Base-by-base conservation (phyloP, 352 stramenopile species). In the Phytophthora tentaculata region DNA sequence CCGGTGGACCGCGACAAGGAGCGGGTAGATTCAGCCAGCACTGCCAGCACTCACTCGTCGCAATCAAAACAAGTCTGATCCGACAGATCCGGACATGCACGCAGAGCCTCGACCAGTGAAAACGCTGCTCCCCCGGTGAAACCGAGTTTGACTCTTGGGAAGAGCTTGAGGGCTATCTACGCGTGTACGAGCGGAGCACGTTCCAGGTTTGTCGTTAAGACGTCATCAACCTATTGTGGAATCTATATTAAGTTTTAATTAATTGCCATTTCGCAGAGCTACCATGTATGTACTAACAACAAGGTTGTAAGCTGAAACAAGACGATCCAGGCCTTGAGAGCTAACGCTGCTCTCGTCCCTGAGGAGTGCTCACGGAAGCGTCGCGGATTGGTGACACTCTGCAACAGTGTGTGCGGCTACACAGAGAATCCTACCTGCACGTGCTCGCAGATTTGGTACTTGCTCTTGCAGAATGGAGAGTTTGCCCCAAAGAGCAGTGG, bases 211-310 rank as follows among this genome's bases (percentile, higher is more conserved):
- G 41, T 47, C 22, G 5, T 22, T 50, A 17, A 32, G 8, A 3
- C 41, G 39, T 22, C 14, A n/a, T n/a, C n/a, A n/a, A n/a, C n/a
- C n/a, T 26, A 6, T 47, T n/a, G n/a, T n/a, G 10, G n/a, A n/a
- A n/a, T n/a, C n/a, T n/a, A n/a, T n/a, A n/a, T n/a, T n/a, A n/a
- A n/a, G n/a, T n/a, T n/a, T n/a, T n/a, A n/a, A n/a, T n/a, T n/a
- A n/a, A n/a, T n/a, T n/a, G n/a, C n/a, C n/a, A n/a, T n/a, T n/a
- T n/a, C 35, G 2, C 32, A 64, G 37, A 49, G 37, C 17, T 59
- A 59, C 17, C 35, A 35, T 2, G 37, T 64, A 2, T 54, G 47
- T 9, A 69, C 26, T 3, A 32, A 32, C 26, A 32, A 32, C 26
- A 3, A 32, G 8, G 26, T 32, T 8, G 8, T 8, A 32, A 32